Conservation (phyloP, 2,329 filamentous ascomycete genomes). For the Colletotrichum endophyticum region DNA sequence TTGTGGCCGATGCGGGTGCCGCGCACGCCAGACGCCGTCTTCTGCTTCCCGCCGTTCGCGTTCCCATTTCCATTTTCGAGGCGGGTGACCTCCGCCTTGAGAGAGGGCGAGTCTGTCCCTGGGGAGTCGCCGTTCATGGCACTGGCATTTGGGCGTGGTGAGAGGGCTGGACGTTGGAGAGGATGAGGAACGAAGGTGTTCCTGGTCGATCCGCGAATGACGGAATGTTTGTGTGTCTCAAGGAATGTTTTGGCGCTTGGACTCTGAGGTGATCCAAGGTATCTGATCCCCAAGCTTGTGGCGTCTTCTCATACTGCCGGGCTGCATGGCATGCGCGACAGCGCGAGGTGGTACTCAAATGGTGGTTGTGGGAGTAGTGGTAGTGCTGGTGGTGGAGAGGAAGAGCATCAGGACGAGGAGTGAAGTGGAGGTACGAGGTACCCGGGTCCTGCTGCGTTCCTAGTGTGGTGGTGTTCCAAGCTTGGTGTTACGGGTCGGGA, state of each 20-base stretch:
- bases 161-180: not conserved
- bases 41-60: not conserved
- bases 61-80: not conserved
- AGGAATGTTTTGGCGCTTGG: constrained; percentile 5
- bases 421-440: not conserved
- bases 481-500: not conserved
- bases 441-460: not conserved
- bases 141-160: not conserved
- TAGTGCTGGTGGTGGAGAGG: not conserved
- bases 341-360: not conserved
- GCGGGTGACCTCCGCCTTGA: constrained; percentile 3
- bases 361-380: not conserved
- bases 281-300: constrained; percentile 5
- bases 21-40: not conserved
- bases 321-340: not conserved
- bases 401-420: not conserved
- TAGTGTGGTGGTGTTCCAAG: not conserved
- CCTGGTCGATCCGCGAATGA: not conserved
- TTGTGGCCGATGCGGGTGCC: constrained; percentile 19
- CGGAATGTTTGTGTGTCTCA: constrained; percentile 2
- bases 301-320: constrained; percentile 1
- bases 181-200: not conserved
- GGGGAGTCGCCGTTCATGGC: constrained; percentile 3
- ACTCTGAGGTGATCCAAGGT: not conserved
- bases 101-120: constrained; percentile 1